Evolutionary conservation across 805 yeast species (phyloP).

Genomic region (Yamadazyma paraphyllophila): DNA sequence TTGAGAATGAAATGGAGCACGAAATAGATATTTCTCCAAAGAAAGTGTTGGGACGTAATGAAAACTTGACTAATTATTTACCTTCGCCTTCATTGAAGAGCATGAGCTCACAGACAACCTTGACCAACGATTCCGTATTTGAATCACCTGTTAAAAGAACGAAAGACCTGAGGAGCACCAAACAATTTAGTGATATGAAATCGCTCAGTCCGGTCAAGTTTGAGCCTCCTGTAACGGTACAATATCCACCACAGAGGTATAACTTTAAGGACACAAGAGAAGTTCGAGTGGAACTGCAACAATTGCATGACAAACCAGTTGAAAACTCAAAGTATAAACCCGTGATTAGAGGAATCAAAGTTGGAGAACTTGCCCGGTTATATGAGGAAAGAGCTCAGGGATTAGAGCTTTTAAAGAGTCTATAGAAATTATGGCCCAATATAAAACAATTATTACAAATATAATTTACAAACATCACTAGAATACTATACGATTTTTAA

Average conservation of each 20-base stretch:
- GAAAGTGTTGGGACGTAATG: constrained; percentile 6
- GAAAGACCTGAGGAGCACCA: not conserved
- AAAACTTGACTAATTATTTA: constrained; percentile 2
- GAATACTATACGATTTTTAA: not conserved
- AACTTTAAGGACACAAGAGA: constrained; percentile 18
- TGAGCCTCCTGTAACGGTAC: constrained; percentile 16
- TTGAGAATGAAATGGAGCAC: constrained; percentile 13
- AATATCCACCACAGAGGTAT: constrained; percentile 40
- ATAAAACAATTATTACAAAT: constrained; percentile 10
- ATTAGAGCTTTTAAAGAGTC: constrained; percentile 26
- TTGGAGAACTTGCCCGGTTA: constrained; percentile 58
- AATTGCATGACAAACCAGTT: not conserved
- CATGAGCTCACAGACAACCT: not conserved
- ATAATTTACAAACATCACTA: constrained; percentile 10
- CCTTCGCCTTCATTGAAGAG: not conserved
- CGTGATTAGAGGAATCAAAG: constrained; percentile 55
- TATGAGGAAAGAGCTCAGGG: constrained; percentile 59
- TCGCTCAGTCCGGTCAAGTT: not conserved
- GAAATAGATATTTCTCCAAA: constrained; percentile 5
- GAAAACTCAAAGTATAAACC: constrained; percentile 22
- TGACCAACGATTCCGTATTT: not conserved
- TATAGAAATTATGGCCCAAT: constrained; percentile 1
- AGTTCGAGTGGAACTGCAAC: not conserved
- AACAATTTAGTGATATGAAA: not conserved
- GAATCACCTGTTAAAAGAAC: not conserved